Evolutionary conservation across 1,284 basidiomycete species (phyloP).

Genomic region (Pisolithus thermaeus): DNA sequence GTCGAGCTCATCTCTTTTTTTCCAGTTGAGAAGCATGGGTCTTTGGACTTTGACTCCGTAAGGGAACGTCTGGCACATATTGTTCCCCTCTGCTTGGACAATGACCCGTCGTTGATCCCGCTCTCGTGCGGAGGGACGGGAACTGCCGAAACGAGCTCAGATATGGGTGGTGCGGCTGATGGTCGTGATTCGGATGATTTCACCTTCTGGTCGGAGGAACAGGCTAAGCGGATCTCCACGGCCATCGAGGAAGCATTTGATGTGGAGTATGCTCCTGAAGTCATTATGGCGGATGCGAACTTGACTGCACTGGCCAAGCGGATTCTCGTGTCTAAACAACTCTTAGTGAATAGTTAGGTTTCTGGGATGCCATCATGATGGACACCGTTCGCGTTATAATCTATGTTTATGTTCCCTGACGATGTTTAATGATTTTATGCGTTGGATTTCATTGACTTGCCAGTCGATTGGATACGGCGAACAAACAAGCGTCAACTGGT

Average conservation of each 20-base stretch:
- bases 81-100: slow-evolving; percentile 83
- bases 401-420: neutral
- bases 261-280: slow-evolving; percentile 85
- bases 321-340: slow-evolving; percentile 76
- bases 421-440: neutral
- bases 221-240: slow-evolving; percentile 82
- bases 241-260: slow-evolving; percentile 78
- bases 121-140: slow-evolving; percentile 48
- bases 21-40: slow-evolving; percentile 61
- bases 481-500: neutral
- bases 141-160: slow-evolving; percentile 17
- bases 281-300: slow-evolving; percentile 93
- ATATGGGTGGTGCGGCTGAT: slow-evolving; percentile 26
- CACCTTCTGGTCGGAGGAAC: slow-evolving; percentile 84
- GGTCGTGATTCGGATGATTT: slow-evolving; percentile 85
- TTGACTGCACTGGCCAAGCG: slow-evolving; percentile 75
- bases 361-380: neutral
- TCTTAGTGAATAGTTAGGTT: slow-evolving; percentile 28
- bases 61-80: slow-evolving; percentile 66
- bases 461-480: neutral
- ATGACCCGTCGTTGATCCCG: slow-evolving; percentile 78
- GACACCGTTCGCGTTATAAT: neutral
- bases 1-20: neutral
- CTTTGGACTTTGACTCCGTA: slow-evolving; percentile 60
- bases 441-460: neutral